Percentiles rank a stretch among this genome's conserved stretches.
Evolutionary conservation across 371 early-diverging fungal genomes (phyloP).

Genomic region (Racocetra persica): DNA sequence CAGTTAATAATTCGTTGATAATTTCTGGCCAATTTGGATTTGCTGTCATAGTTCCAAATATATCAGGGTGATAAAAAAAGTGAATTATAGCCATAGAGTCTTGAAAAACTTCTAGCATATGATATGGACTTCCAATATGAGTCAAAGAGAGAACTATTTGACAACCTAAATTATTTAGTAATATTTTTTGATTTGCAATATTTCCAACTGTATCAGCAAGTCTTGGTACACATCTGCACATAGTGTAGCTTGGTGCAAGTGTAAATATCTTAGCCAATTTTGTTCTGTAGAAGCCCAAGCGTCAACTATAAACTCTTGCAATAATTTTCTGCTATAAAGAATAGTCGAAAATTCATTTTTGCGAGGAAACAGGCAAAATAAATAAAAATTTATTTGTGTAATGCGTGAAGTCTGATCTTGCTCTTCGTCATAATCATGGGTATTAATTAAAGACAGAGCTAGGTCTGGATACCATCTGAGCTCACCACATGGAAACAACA

Average conservation of each 20-base stretch:
- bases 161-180: too few species aligned
- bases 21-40: slow-evolving; percentile 4
- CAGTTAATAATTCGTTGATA: not conserved
- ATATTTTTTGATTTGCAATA: not conserved
- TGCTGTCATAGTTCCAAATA: not conserved
- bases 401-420: too few species aligned
- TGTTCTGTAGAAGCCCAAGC: slow-evolving; percentile 36
- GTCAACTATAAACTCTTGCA: slow-evolving; percentile 25
- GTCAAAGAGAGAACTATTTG: too few species aligned
- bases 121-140: slow-evolving; percentile 46
- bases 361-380: too few species aligned
- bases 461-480: too few species aligned
- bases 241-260: slow-evolving; percentile 3
- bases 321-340: too few species aligned
- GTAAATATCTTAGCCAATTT: slow-evolving; percentile 19
- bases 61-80: not conserved
- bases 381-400: too few species aligned
- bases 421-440: too few species aligned
- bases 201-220: slow-evolving; percentile 10
- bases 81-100: not conserved
- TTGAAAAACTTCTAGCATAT: slow-evolving; percentile 45
- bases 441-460: too few species aligned
- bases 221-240: slow-evolving; percentile 20
- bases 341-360: too few species aligned
- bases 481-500: too few species aligned